Evolutionary conservation across 2,329 filamentous ascomycete species (phyloP).

Genomic region (Epicoccum nigrum): DNA sequence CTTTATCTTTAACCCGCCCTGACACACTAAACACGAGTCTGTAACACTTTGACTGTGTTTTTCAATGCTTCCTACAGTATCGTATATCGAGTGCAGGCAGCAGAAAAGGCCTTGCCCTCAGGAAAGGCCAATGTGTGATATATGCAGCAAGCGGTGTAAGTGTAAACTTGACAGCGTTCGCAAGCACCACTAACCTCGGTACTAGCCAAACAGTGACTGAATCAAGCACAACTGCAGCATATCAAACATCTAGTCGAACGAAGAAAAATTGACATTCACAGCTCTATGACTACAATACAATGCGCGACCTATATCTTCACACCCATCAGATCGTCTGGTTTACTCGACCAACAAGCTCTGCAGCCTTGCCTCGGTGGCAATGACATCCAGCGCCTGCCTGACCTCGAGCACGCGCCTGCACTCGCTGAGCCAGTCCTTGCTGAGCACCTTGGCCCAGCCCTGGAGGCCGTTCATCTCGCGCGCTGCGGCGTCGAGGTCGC

Average conservation of each 20-base stretch:
- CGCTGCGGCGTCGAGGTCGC: conserved; percentile 87
- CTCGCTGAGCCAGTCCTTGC: conserved; percentile 91
- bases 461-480: conserved; percentile 92
- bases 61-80: too few relatives aligned
- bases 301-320: not conserved
- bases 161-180: too few relatives aligned
- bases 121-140: too few relatives aligned
- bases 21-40: too few relatives aligned
- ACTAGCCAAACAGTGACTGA: too few relatives aligned
- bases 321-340: not conserved
- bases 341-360: conserved; percentile 85
- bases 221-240: too few relatives aligned
- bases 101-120: too few relatives aligned
- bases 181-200: too few relatives aligned
- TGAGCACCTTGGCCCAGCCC: conserved; percentile 95
- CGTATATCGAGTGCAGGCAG: too few relatives aligned
- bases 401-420: conserved; percentile 92
- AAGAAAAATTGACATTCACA: conserved; percentile 12
- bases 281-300: conserved; percentile 20
- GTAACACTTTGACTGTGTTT: too few relatives aligned
- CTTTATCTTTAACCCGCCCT: conserved; percentile 1
- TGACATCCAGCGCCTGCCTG: conserved; percentile 93
- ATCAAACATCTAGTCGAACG: too few relatives aligned
- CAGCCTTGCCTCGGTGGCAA: conserved; percentile 86
- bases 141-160: too few relatives aligned